Evolutionary conservation across 2,329 filamentous ascomycete species (phyloP).

Genomic region (Fonsecaea pugnacius): DNA sequence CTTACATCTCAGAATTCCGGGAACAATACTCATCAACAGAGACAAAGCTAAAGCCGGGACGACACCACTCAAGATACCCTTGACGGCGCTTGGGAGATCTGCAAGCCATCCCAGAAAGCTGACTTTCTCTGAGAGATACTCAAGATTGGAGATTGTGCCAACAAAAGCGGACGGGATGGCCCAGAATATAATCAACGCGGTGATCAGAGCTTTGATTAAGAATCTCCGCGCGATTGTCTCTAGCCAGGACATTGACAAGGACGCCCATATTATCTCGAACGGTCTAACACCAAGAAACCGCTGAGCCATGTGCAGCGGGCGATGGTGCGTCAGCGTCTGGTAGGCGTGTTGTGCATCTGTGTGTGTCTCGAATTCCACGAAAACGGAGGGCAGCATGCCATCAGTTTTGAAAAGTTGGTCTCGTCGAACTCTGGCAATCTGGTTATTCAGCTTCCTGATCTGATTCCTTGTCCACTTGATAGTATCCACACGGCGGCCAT

Average conservation of each 20-base stretch:
- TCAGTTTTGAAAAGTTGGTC: slow-evolving; percentile 36
- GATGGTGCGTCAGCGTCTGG: slow-evolving; percentile 83
- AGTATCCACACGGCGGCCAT: slow-evolving; percentile 44
- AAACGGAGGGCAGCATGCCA: slow-evolving; percentile 73
- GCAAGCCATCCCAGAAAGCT: slow-evolving; percentile 73
- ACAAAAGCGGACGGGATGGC: slow-evolving; percentile 75
- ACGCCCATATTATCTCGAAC: slow-evolving; percentile 81
- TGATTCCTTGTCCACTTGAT: slow-evolving; percentile 45
- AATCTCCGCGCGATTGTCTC: slow-evolving; percentile 63
- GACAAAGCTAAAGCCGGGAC: slow-evolving; percentile 78
- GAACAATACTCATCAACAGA: slow-evolving; percentile 83
- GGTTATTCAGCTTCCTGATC: slow-evolving; percentile 40
- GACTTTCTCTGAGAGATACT: slow-evolving; percentile 59
- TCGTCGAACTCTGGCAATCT: slow-evolving; percentile 41
- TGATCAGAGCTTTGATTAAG: slow-evolving; percentile 70
- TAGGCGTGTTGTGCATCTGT: slow-evolving; percentile 82
- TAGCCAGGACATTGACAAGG: slow-evolving; percentile 72
- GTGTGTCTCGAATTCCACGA: slow-evolving; percentile 84
- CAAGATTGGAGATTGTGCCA: slow-evolving; percentile 81
- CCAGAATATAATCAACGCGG: slow-evolving; percentile 85
- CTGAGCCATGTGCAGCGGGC: slow-evolving; percentile 84
- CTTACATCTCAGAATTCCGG: slow-evolving; percentile 76
- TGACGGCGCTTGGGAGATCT: slow-evolving; percentile 68
- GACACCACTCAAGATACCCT: slow-evolving; percentile 81
- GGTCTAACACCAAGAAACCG: slow-evolving; percentile 82